Evolutionary conservation across 345 rosid genomes (phyloP), one percentile per base, ranked within the genome.

Genomic region (Gossypium australe): DNA sequence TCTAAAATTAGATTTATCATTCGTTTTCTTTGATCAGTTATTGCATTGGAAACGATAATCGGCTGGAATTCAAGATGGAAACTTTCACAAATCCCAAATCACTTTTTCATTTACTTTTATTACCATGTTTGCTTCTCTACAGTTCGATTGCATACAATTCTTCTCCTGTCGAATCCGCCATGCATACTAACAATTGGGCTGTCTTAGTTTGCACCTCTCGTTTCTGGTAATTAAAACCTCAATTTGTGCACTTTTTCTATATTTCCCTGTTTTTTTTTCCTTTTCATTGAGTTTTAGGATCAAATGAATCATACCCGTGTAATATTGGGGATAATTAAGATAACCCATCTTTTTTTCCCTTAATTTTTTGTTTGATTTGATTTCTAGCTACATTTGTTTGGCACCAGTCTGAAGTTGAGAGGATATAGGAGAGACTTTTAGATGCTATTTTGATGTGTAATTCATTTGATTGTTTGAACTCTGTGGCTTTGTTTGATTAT

Each of bases 111-210:
- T 48, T 27, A 44, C n/a, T 56, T 41, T 18, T 75, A 78, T 13
- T 76, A 41, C 27, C 78, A 51, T 25, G 67, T 53, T 62, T 80
- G 77, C 67, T 83, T 82, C 72, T 85, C 51, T 80, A 71, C 72
- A 75, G 49, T 80, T 83, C 72, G 12, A 34, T 79, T 58, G 80
- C 82, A 20, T 62, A 76, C 61, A 71, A 71, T 70, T 60, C 86
- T 62, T 86, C 94, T 67, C 80, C 89, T 34, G 84, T 87, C 62
- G 94, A 90, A 75, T 80, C 92, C 49, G 75, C 93, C 18, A 87
- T 86, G 78, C 98, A 91, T 82, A 93, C 98, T 63, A 95, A 95
- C 85, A 95, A 93, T 76, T 95, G 99, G 99, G 99, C 99, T 70
- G 97, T 95, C 43, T 80, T 95, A 73, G 99, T 95, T 82, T 95